These are phyloP conservation scores for Kodamaea neixiangensis DNA, from an alignment of 805 yeast species.

Conservation along the genomic window DNA sequence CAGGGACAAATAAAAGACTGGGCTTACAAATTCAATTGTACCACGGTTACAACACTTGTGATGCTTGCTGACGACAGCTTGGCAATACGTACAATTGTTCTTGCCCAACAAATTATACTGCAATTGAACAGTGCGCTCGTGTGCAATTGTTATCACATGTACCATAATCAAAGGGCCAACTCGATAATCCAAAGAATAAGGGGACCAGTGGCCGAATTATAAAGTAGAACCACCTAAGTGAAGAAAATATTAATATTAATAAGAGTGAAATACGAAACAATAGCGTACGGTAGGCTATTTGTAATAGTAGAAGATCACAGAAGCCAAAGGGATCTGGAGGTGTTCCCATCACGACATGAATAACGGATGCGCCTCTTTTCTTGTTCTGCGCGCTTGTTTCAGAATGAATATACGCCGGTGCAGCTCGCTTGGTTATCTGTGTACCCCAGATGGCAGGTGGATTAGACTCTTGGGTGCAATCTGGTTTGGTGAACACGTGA, in stretches of 20 bases:
- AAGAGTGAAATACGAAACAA: neutral
- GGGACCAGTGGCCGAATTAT: neutral
- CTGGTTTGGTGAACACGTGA: neutral
- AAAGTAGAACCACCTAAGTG: neutral
- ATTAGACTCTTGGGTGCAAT: neutral
- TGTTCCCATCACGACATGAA: neutral
- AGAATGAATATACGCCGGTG: neutral
- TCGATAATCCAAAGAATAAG: neutral
- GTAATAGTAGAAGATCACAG: neutral
- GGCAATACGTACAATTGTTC: no score
- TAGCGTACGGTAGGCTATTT: neutral
- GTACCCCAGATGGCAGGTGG: no score
- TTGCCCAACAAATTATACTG: no score
- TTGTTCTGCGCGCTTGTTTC: neutral
- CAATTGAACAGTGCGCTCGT: no score
- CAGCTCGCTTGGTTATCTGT: neutral
- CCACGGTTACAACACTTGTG: no score
- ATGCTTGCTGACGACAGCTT: no score
- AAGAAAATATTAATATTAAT: neutral
- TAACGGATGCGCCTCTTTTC: neutral
- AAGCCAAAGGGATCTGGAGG: constrained; percentile 1
- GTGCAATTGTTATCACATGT: no score
- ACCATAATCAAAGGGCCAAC: neutral
- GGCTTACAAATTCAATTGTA: no score
- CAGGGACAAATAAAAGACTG: no score